Evolutionary conservation across 164 flowering plant genomes (phyloP).

Genomic region (Aristolochia californica): DNA sequence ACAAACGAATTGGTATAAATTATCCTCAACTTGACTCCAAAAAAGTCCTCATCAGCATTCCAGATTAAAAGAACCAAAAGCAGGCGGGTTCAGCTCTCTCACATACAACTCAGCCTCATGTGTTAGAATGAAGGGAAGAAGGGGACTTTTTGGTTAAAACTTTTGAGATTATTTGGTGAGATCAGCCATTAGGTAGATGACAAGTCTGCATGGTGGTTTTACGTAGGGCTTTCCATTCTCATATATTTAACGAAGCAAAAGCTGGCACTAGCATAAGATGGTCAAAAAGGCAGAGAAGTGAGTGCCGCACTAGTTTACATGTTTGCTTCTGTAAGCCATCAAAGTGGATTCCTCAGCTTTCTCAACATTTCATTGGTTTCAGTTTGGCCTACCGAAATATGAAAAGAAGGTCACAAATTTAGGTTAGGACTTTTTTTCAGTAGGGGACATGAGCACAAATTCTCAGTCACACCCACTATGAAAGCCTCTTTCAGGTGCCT

Average conservation of each 20-base stretch:
- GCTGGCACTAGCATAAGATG: slow-evolving; percentile 14
- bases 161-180: neutral
- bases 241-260: slow-evolving; percentile 7
- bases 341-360: slow-evolving; percentile 37
- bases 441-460: neutral
- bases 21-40: neutral
- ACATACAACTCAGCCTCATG: slow-evolving; percentile 6
- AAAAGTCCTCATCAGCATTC: neutral
- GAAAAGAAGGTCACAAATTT: slow-evolving; percentile 18
- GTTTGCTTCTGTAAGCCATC: slow-evolving; percentile 33
- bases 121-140: neutral
- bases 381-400: slow-evolving; percentile 10
- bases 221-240: slow-evolving; percentile 5
- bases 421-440: neutral
- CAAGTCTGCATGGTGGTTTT: slow-evolving; percentile 18
- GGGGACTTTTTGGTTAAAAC: neutral
- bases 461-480: neutral
- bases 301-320: slow-evolving; percentile 15
- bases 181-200: slow-evolving; percentile 13
- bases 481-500: neutral
- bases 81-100: neutral
- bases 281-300: slow-evolving; percentile 20
- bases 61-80: neutral
- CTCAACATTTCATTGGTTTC: slow-evolving; percentile 10
- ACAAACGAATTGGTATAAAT: too few species aligned